Evolutionary conservation across 192 early-diverging fungal species (phyloP), one percentile per base, ranked within the genome.

Genomic region (Haplosporangium gracile): DNA sequence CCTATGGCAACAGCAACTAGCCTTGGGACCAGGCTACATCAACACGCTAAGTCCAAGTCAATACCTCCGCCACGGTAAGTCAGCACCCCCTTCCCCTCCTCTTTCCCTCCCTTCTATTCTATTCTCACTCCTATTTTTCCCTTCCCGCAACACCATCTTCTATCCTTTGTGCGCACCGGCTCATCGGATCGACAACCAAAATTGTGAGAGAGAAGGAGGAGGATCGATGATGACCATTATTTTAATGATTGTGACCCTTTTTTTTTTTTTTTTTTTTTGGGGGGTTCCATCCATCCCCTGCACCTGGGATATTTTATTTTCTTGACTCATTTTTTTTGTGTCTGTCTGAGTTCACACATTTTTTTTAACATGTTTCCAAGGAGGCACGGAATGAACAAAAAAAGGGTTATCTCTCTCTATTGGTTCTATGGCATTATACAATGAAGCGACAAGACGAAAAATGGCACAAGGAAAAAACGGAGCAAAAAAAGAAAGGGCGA

Each of bases 1-100:
- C 22, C 55, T 85, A 16, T 85, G 82, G 82, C 82, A 85, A 53
- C 82, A 76, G 11, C 77, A 85, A 32, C 74, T 85, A 49, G 82
- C 82, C 24, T 78, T 85, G 9, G 82, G 82, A 8, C 68, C 82
- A 29, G 55, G 82, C 36, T 79, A 75, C 40, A 74, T 85, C 78
- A 79, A 79, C 34, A 79, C 77, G 5, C 57, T 85, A 42, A 79
- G 77, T 68, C 77, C 77, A 45, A 79, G 77, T 36, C 82, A 79
- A 53, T 85, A 79, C 36, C 34, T 85, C 45, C 74, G 77, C 51
- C 79, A 85, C 63, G 77, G 82, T 79, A 78, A 84, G 71, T 26
- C 49, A 55, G 13, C 40, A 24, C 2, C 22, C 60, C 71, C 9
- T 15, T 8, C 63, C 63, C 76, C 13, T 0, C 7, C 40, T 29